Conservation (phyloP, 2,329 filamentous ascomycete genomes). For the Fusarium musae region DNA sequence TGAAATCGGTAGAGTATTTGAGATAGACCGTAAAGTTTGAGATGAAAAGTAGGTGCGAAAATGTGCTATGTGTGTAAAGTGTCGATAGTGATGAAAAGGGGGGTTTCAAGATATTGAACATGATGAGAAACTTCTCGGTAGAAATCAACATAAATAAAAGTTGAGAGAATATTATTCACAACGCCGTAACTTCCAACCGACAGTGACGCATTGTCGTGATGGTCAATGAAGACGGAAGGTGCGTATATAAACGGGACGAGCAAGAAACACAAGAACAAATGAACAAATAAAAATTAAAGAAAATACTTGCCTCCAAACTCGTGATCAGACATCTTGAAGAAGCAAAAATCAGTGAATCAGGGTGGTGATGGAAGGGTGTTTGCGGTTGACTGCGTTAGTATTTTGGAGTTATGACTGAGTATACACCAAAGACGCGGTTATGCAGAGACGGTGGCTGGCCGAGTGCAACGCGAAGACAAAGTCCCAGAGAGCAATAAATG, state of each 20-base stretch:
- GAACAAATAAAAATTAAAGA: constrained; percentile 12
- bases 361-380: constrained; percentile 9
- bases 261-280: background rate
- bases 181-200: background rate
- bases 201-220: constrained; percentile 30
- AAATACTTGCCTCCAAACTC: constrained; percentile 69
- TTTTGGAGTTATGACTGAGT: constrained; percentile 1
- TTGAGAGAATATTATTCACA: background rate
- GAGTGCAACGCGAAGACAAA: constrained; percentile 18
- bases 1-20: background rate
- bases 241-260: constrained; percentile 1
- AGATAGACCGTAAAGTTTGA: background rate
- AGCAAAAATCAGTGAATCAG: constrained; percentile 1
- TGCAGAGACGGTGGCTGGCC: constrained; percentile 15
- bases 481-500: background rate
- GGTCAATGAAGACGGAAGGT: background rate
- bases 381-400: constrained; percentile 5
- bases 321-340: constrained; percentile 69
- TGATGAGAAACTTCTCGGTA: background rate
- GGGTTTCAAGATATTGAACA: background rate
- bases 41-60: constrained; percentile 22
- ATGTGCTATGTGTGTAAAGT: background rate
- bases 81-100: constrained; percentile 7
- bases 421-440: constrained; percentile 32
- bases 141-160: constrained; percentile 15